Base-by-base conservation (phyloP, 192 early-diverging fungal species). In the Rhizophagus sp. region DNA sequence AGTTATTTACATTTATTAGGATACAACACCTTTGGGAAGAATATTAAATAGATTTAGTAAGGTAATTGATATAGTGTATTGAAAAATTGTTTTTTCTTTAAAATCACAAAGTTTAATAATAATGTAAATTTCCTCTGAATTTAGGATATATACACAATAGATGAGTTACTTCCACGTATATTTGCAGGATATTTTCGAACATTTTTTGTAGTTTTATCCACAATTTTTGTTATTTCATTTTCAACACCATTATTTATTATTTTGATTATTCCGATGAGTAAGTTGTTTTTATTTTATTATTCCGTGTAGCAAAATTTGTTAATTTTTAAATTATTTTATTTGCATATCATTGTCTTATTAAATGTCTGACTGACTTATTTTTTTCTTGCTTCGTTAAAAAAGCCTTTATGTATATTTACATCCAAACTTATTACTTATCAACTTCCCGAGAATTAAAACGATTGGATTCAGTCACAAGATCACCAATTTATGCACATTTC, bases 361-460 rank as follows among this genome's bases (percentile, higher is more conserved):
- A 36, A 36, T 36, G 34, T 4, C 3, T 36, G 2, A 73, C 73
- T 86, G 57, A 73, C 82, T 22, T 86, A 80, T 15, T 80, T 83
- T 30, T 62, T 11, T 85, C 86, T 74, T 79, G 39, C 39, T 41
- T 41, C 8, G 39, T 41, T 41, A 41, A 41, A 41, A 80, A 78
- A 84, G 50, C 36, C 13, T 79, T 85, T 24, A 10, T 92, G 15
- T 96, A 94, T 80, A 81, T 87, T 11, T 77, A 87, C 50, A 85
- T 96, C 66, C 90, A 89, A 57, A 75, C 81, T 0, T 89, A 90
- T 64, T 97, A 95, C 82, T 83, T 95, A 27, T 86, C 86, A 22
- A 85, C 92, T 0, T 93, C 94, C 3, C 90, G 97, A 64, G 97
- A 98, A 85, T 86, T 97, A 78, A 97, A 97, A 87, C 91, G 97